Evolutionary conservation across 768 basidiomycete species (phyloP), one percentile per base, ranked within the genome.

Genomic region (Mycena amicta): DNA sequence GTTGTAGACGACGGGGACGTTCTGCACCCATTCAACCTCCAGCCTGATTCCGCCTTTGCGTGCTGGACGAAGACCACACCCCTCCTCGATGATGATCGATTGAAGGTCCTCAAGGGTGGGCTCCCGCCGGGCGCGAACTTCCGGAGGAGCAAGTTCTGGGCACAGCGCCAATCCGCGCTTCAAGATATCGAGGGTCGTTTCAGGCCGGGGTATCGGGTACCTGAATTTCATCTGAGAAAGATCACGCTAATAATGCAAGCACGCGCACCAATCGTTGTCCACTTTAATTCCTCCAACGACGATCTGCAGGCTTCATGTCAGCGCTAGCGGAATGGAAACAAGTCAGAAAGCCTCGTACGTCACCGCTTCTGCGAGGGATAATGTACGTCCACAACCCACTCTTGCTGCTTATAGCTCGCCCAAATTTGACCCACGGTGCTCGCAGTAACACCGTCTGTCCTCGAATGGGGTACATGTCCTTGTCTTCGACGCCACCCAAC

Each of bases 401-500:
- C 13, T 62, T 63, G 28, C 73, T 74, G 57, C 75, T 77, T 18
- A 79, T 64, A 0, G 84, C 82, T 53, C 77, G 72, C 6, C 86
- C 86, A 66, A 78, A 83, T 28, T 83, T 79, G 45, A 92, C 75
- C 74, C 82, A 80, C 0, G 90, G 88, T 2, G 91, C 90, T 37
- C 83, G 72, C 22, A 95, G 77, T 18, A 94, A 70, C 8, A 95
- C 85, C 0, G 91, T 88, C 73, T 96, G 95, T 6, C 94, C 94
- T 43, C 93, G 80, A 61, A 94, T 82, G 1, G 94, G 92, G 68
- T 83, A 85, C 23, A 94, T 74, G 23, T 74, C 76, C 56, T 79
- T 78, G 70, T 97, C 95, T 66, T 94, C 87, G 2, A 95, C 85
- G 4, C 93, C 94, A 13, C 90, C 83, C 41, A 96, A 78, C 29